Conservation (phyloP, 2,329 filamentous ascomycete species). For the Chaetothyriales sp. region DNA sequence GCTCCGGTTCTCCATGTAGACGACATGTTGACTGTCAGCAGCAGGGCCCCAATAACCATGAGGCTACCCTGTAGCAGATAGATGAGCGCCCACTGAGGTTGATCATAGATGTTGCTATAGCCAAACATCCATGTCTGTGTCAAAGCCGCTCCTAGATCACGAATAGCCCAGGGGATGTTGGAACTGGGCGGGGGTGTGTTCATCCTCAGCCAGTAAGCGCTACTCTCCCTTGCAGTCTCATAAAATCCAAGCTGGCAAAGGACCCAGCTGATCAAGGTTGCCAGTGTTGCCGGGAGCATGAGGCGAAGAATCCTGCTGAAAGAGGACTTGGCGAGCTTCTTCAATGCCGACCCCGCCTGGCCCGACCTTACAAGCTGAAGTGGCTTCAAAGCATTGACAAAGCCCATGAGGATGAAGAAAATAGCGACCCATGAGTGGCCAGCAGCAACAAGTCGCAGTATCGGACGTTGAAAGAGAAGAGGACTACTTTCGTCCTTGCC, state of each 20-base stretch:
- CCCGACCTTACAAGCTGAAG: slow-evolving; percentile 43
- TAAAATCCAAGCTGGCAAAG: slow-evolving; percentile 45
- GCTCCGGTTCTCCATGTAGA: slow-evolving; percentile 38
- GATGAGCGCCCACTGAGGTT: slow-evolving; percentile 45
- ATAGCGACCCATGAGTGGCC: slow-evolving; percentile 53
- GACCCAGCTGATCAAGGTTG: slow-evolving; percentile 44
- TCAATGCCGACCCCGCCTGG: slow-evolving; percentile 40
- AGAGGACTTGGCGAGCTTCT: slow-evolving; percentile 42
- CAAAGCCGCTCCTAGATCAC: slow-evolving; percentile 33
- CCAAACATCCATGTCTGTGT: slow-evolving; percentile 40
- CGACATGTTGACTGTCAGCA: slow-evolving; percentile 38
- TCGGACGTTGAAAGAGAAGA: slow-evolving; percentile 43
- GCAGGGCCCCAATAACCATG: slow-evolving; percentile 40
- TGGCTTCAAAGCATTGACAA: slow-evolving; percentile 50
- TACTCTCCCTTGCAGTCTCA: slow-evolving; percentile 40
- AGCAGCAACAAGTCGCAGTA: slow-evolving; percentile 45
- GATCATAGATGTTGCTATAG: slow-evolving; percentile 39
- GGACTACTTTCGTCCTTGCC: slow-evolving; percentile 23
- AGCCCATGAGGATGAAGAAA: slow-evolving; percentile 52
- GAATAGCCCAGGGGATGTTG: slow-evolving; percentile 30
- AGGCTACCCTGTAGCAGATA: slow-evolving; percentile 44
- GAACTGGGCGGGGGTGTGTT: slow-evolving; percentile 34
- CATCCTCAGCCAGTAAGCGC: slow-evolving; percentile 46
- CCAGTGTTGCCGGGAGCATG: slow-evolving; percentile 43
- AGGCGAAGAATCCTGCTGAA: slow-evolving; percentile 46